Evolutionary conservation across 2,329 filamentous ascomycete species (phyloP), one percentile per base, ranked within the genome.

Genomic region (Xylariaceae sp.): DNA sequence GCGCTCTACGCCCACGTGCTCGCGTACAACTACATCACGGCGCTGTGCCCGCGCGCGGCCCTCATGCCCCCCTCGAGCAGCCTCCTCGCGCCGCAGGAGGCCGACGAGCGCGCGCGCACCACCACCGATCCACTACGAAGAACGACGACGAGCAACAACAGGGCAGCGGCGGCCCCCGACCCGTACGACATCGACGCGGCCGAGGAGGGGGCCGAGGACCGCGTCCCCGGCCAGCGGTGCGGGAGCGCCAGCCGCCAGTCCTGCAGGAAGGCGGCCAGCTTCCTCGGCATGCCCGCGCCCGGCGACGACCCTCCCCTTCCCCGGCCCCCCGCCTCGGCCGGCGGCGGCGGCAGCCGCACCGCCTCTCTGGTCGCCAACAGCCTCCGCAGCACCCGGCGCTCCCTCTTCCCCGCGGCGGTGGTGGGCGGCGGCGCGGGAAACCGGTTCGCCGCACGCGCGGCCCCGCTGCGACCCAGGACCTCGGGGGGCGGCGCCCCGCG

Each of bases 1-100:
- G 70, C 72, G 0, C 53, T 78, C 5, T 77, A 77, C 45, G 73
- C 73, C 0, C 72, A 78, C 45, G 59, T 77, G 7, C 54, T 77
- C 4, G 72, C 70, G 0, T 76, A 72, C 52, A 77, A 76, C 52
- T 77, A 77, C 55, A 58, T 77, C 32, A 53, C 52, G 28, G 51
- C 55, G 5, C 44, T 67, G 8, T 62, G 56, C 31, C 45, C 49
- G 11, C 54, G 51, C 11, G 43, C 45, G 12, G 40, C 35, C 4
- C 34, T 45, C 14, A 39, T 45, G 14, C 41, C 41, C 7, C 25
- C 38, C 16, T 13, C 13, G 21, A 10, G n/a, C 16, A 32, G 18
- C 5, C 16, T 23, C 24, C 24, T 26, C 7, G 24, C 15, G 5
- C 5, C 6, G n/a, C 24, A 26, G 5, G 12, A n/a, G 15, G 12